Base-by-base conservation (phyloP, 345 rosid species). In the Eucalyptus microcorys region DNA sequence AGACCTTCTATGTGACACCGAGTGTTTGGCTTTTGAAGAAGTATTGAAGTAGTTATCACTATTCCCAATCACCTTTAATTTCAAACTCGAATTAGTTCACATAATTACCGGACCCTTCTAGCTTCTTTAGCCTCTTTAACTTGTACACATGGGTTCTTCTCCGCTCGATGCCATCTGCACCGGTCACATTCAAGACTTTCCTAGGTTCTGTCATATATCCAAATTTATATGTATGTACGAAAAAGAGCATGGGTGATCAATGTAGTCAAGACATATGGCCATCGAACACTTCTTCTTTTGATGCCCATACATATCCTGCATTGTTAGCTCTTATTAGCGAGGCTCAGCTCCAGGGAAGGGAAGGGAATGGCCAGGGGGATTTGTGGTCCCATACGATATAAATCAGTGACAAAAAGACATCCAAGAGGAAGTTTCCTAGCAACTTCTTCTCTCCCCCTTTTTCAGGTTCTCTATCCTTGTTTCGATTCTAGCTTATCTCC, bases 1-100 rank as follows among this genome's bases (percentile, higher is more conserved):
- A 9, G 26, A 40, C 14, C 26, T 37, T 37, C 14, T 0, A 68
- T 16, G 2, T 32, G 80, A 40, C 45, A 5, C 2, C 0, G 13
- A 32, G 79, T 8, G 79, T 14, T 66, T 15, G 40, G 79, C 42
- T 15, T 66, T 32, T 66, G 43, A 2, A 34, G 43, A 0, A 34
- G 26, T 17, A 19, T 5, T 19, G 22, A 9, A 71, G 13, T 15
- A 68, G 13, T 24, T 32, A 0, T 10, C 21, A 0, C 42, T 7
- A 1, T n/a, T 14, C 2, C 5, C 24, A 68, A 34, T 68, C 80
- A 16, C 80, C 43, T 68, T 34, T 68, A 17, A 19, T 19, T 37
- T 71, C 45, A 21, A 37, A 37, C 43, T 34, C 14, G 14, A 37
- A 34, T 19, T 34, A 37, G 14, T 19, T 17, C 4, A 11, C 81